Conservation (phyloP, 2,329 filamentous ascomycete genomes). For the Xylaria sp. region DNA sequence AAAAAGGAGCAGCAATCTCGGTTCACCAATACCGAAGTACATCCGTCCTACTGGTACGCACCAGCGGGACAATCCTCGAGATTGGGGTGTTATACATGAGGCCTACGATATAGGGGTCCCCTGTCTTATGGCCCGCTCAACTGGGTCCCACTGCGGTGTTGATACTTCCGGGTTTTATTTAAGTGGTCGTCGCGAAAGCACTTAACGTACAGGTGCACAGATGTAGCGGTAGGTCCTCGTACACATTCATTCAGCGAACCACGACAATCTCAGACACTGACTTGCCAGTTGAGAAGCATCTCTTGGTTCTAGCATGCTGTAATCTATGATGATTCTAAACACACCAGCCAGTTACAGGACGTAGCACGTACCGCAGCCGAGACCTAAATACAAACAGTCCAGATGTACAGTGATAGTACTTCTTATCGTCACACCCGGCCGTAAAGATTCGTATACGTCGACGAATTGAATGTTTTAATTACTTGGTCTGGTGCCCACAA, state of each 20-base stretch:
- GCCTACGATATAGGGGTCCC: neutral
- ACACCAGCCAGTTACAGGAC: neutral
- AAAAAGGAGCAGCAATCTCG: constrained; percentile 8
- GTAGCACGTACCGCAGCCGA: no score
- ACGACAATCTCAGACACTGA: neutral
- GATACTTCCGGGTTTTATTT: neutral
- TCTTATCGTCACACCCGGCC: neutral
- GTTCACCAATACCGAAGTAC: constrained; percentile 23
- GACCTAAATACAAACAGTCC: neutral
- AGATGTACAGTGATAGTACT: neutral
- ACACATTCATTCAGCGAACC: neutral
- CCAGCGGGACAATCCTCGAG: neutral
- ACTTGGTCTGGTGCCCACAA: neutral
- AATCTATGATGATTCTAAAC: neutral
- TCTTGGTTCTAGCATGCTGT: neutral
- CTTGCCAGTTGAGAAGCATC: neutral
- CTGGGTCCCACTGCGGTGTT: neutral
- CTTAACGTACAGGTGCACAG: neutral
- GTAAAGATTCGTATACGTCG: no score
- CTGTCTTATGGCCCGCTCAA: neutral
- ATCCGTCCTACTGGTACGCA: constrained; percentile 5
- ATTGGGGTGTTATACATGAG: neutral
- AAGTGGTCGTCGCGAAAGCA: neutral
- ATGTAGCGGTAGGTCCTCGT: neutral
- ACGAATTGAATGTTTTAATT: constrained; percentile 2